These are phyloP conservation scores for Vanrija sp. DNA, from an alignment of 1,284 basidiomycete genomes.

Conservation along the genomic window DNA sequence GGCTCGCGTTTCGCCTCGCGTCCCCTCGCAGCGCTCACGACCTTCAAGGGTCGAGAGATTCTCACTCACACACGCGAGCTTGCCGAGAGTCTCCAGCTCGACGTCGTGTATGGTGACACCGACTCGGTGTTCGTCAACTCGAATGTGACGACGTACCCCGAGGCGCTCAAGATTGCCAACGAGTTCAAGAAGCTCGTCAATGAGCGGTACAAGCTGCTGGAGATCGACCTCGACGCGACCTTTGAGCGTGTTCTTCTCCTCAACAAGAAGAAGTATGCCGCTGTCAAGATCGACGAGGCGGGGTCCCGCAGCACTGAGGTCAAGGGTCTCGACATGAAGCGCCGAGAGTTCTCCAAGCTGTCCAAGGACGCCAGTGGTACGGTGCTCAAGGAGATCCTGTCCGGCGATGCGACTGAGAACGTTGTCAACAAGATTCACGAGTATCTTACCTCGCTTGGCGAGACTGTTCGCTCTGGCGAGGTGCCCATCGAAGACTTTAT, in stretches of 20 bases:
- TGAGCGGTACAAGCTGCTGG: conserved; percentile 87
- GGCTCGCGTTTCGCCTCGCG: conserved; percentile 97
- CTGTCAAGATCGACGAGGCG: conserved; percentile 83
- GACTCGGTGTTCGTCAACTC: conserved; percentile 99
- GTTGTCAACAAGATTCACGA: conserved; percentile 93
- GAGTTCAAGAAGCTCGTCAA: conserved; percentile 96
- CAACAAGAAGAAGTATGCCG: conserved; percentile 99
- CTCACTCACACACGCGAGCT: conserved; percentile 88
- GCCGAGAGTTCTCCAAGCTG: conserved; percentile 87
- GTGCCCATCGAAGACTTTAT: conserved; percentile 88
- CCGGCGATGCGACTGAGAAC: conserved; percentile 82
- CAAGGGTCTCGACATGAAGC: conserved; percentile 99
- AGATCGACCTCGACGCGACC: conserved; percentile 93
- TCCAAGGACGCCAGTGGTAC: conserved; percentile 90
- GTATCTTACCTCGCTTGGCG: conserved; percentile 70
- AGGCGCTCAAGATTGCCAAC: conserved; percentile 85
- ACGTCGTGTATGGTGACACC: conserved; percentile 98
- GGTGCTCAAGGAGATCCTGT: conserved; percentile 84
- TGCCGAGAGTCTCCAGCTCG: conserved; percentile 82
- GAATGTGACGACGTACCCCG: conserved; percentile 78
- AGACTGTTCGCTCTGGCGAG: conserved; percentile 71
- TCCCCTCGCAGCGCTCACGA: conserved; percentile 92
- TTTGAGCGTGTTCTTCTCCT: conserved; percentile 89
- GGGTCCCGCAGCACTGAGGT: conserved; percentile 75
- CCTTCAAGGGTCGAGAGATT: conserved; percentile 97